A percentile compares a stretch with the other conserved stretches of the same genome.
Evolutionary conservation across 1,139 yeast species (phyloP).

Genomic region (Yamadazyma triangularis): DNA sequence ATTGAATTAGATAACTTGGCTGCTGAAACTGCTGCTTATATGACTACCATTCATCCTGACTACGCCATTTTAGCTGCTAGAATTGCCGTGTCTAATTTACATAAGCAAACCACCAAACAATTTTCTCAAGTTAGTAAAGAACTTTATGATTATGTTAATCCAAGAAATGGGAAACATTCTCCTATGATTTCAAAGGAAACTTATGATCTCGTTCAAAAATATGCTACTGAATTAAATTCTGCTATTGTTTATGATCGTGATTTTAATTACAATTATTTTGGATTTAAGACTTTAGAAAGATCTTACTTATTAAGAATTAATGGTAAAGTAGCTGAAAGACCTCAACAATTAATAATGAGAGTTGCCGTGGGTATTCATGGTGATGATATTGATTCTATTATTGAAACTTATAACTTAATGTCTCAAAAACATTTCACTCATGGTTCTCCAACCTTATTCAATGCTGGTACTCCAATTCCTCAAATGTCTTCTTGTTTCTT

Average conservation of each 20-base stretch:
- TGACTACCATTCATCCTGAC: constrained; percentile 97
- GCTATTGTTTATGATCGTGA: constrained; percentile 84
- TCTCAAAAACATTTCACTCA: constrained; percentile 81
- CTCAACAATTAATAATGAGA: constrained; percentile 87
- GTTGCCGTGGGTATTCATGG: constrained; percentile 89
- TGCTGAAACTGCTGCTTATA: constrained; percentile 95
- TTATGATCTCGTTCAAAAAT: constrained; percentile 55
- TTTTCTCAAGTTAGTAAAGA: constrained; percentile 74
- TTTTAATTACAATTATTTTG: constrained; percentile 77
- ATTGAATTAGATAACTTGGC: constrained; percentile 89
- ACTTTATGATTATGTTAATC: constrained; percentile 68
- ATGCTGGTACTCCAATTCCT: constrained; percentile 84
- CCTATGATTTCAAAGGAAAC: constrained; percentile 81
- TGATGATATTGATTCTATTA: constrained; percentile 59
- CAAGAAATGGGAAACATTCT: constrained; percentile 62
- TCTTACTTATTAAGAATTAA: constrained; percentile 68
- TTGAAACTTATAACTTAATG: constrained; percentile 83
- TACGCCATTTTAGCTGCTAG: constrained; percentile 94
- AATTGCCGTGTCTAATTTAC: constrained; percentile 86
- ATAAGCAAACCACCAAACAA: constrained; percentile 88
- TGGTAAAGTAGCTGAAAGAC: constrained; percentile 82
- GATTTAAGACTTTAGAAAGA: constrained; percentile 83
- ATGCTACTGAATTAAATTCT: constrained; percentile 70
- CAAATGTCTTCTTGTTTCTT: constrained; percentile 89
- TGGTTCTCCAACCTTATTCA: constrained; percentile 86